Conservation (phyloP, 352 stramenopile genomes). For the Phytophthora sojae region DNA sequence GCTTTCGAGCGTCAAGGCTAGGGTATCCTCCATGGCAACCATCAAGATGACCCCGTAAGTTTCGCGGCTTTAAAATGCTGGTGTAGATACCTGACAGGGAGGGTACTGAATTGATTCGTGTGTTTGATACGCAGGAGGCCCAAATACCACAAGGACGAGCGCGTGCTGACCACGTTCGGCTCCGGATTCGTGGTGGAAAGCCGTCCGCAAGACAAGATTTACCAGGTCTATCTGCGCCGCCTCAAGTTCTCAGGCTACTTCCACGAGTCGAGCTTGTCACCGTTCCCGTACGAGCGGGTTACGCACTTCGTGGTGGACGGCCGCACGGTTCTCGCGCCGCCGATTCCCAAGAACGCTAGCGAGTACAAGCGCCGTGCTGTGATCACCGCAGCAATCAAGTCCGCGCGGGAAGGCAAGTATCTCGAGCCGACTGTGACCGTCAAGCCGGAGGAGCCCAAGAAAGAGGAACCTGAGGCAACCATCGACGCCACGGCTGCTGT, state of each 20-base stretch:
- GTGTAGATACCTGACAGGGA: not conserved
- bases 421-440: constrained; percentile 18
- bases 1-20: constrained; percentile 73
- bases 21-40: constrained; percentile 73
- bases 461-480: constrained; percentile 17
- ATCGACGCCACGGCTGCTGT: constrained; percentile 32
- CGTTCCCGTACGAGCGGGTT: constrained; percentile 87
- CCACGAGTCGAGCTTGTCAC: constrained; percentile 65
- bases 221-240: constrained; percentile 81
- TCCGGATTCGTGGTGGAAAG: constrained; percentile 79
- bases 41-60: constrained; percentile 77
- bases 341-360: constrained; percentile 72
- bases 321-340: constrained; percentile 65
- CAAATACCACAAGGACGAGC: constrained; percentile 81
- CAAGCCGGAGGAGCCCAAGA: constrained; percentile 26
- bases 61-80: not conserved
- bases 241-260: constrained; percentile 78
- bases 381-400: constrained; percentile 76
- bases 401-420: constrained; percentile 50
- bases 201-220: constrained; percentile 73
- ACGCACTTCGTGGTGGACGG: constrained; percentile 89
- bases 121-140: constrained; percentile 46
- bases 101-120: constrained; percentile 3
- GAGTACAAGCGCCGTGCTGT: constrained; percentile 76
- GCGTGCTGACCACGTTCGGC: constrained; percentile 78